Evolutionary conservation across 805 yeast species (phyloP).

Genomic region (Ogataea glucozyma): DNA sequence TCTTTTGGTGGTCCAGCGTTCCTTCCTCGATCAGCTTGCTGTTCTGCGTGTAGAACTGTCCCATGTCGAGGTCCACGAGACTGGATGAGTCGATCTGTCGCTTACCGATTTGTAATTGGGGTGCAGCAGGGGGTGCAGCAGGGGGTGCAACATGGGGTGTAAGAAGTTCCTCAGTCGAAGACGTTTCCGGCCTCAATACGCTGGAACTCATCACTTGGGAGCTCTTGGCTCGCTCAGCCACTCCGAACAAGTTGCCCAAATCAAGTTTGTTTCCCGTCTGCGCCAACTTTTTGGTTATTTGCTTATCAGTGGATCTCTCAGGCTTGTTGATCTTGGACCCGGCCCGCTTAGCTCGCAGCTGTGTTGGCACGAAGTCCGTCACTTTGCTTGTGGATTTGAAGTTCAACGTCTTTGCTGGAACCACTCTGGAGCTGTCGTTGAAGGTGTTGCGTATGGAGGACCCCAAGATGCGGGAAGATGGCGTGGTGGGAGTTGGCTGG

Average conservation of each 20-base stretch:
- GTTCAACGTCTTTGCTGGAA: constrained; percentile 6
- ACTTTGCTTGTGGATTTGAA: constrained; percentile 13
- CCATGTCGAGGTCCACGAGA: constrained; percentile 39
- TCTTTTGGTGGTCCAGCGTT: constrained; percentile 30
- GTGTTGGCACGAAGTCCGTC: constrained; percentile 25
- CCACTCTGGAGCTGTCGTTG: constrained; percentile 22
- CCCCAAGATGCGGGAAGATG: constrained; percentile 19
- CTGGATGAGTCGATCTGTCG: constrained; percentile 22
- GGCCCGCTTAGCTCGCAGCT: constrained; percentile 8
- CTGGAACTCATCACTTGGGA: neutral
- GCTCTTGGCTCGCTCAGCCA: neutral
- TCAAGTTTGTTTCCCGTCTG: constrained; percentile 3
- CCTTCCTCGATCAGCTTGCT: constrained; percentile 34
- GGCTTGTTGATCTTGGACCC: constrained; percentile 10
- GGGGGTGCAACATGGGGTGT: neutral
- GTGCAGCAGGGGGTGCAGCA: neutral
- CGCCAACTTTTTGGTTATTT: neutral
- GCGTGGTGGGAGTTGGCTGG: constrained; percentile 2
- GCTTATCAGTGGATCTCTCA: constrained; percentile 4
- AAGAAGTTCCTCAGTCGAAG: neutral
- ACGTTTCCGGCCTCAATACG: neutral
- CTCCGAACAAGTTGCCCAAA: constrained; percentile 11
- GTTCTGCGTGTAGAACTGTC: constrained; percentile 40
- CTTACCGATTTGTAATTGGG: constrained; percentile 8
- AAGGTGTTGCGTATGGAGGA: constrained; percentile 27